Evolutionary conservation across 306 rosid species (phyloP).

Genomic region (Astragalus glycyphyllos): DNA sequence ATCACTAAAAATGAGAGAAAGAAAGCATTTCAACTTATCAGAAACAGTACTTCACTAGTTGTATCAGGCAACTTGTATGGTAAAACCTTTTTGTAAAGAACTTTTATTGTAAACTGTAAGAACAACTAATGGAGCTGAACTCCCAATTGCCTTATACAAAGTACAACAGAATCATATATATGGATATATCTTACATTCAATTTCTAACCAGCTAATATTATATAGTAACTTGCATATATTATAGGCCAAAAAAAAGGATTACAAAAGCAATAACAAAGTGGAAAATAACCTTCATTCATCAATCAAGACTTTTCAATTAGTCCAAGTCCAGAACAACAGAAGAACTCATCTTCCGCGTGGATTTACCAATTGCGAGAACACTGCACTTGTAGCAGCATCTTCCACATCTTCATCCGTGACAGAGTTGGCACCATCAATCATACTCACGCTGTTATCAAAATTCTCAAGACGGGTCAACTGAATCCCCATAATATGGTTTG

Average conservation of each 20-base stretch:
- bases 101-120: constrained; percentile 42
- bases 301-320: constrained; percentile 40
- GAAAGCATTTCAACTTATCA: constrained; percentile 24
- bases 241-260: constrained; percentile 38
- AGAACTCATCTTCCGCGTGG: constrained; percentile 87
- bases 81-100: constrained; percentile 36
- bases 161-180: constrained; percentile 43
- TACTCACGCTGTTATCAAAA: constrained; percentile 83
- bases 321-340: constrained; percentile 46
- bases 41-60: constrained; percentile 30
- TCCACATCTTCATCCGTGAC: constrained; percentile 70
- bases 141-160: constrained; percentile 35
- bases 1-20: background rate
- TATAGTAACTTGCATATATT: constrained; percentile 46
- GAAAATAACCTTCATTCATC: constrained; percentile 47
- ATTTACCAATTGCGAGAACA: constrained; percentile 93
- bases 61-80: too few species aligned
- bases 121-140: constrained; percentile 44
- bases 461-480: constrained; percentile 75
- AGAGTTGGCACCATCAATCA: constrained; percentile 66
- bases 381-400: constrained; percentile 90
- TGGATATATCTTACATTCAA: constrained; percentile 41
- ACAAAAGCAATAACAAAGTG: constrained; percentile 40
- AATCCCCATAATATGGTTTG: constrained; percentile 87
- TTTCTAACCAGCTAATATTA: constrained; percentile 49